Percentiles rank a stretch among this genome's conserved stretches.
These are phyloP conservation scores for Acmispon strigosus DNA, from an alignment of 306 rosid species.

Conservation along the genomic window DNA sequence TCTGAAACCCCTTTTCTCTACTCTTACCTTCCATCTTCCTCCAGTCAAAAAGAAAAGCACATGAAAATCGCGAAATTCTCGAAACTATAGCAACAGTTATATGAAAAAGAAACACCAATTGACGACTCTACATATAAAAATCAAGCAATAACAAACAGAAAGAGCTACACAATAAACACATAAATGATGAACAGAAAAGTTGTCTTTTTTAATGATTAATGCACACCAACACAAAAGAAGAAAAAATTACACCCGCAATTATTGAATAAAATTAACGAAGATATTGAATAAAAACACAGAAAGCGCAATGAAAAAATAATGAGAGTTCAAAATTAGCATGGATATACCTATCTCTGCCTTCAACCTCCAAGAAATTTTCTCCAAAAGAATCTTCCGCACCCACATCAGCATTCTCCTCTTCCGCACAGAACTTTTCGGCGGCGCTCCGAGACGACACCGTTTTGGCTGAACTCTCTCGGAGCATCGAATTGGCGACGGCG, in stretches of 20 bases:
- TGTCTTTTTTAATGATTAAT: too few relatives aligned
- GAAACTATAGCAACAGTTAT: not conserved
- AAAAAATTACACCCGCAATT: not conserved
- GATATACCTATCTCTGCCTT: slow-evolving; percentile 51
- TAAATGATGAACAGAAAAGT: not conserved
- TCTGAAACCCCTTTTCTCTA: not conserved
- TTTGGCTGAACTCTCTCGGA: slow-evolving; percentile 16
- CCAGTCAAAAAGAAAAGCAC: not conserved
- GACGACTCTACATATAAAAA: not conserved
- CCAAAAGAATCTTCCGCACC: slow-evolving; percentile 49
- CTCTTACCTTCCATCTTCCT: not conserved
- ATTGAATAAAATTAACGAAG: too few relatives aligned
- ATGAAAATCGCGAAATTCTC: not conserved
- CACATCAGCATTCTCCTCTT: slow-evolving; percentile 28
- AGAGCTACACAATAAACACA: not conserved
- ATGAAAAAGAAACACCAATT: not conserved
- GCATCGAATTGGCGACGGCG: slow-evolving; percentile 20
- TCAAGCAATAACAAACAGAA: not conserved
- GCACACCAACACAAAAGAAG: not conserved
- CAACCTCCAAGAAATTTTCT: slow-evolving; percentile 49
- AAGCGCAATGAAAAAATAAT: not conserved
- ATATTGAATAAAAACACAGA: not conserved
- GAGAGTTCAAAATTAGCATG: not conserved
- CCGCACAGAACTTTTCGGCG: not conserved
- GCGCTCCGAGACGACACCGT: not conserved